Evolutionary conservation across 257 asterid species (phyloP), one percentile per base, ranked within the genome.

Genomic region (Solanum chiquidenum): DNA sequence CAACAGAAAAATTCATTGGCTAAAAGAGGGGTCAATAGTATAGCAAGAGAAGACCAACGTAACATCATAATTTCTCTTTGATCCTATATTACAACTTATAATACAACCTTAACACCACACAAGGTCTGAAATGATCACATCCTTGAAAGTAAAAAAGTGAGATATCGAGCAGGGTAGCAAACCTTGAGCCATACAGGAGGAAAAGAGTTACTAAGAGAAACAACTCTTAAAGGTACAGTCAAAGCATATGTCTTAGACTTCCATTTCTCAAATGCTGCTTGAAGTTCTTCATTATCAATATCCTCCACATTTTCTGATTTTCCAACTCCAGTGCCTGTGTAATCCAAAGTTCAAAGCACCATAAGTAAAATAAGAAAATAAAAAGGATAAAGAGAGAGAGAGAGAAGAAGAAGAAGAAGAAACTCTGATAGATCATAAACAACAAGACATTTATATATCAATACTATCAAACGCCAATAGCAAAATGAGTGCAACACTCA

Each of bases 181-280:
- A 97, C 99, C 95, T 92, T 92, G 87, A 95, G 64, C 99, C 99
- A 95, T 35, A 94, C 88, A 40, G 98, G 93, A 90, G 98, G 98
- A 14, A 95, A 38, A 20, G 99, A 97, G 89, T 94, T 95, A 89
- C 92, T 93, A 25, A 94, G 89, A 87, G 98, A 94, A 88, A 97
- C 98, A 25, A 97, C 79, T 90, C 95, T 91, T 40, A 97, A 87
- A 88, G 98, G 96, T 86, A 97, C 98, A 0, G 96, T 93, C 85
- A 95, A 89, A 16, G 98, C 96, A 64, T 91, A 95, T 23, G 97
- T 88, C 90, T 95, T 95, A 6, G 98, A 91, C 90, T 95, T 94
- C 97, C 97, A 97, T 44, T 88, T 91, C 69, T 95, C 98, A 89
- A 95, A 95, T 89, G 91, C 96, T n/a, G 90, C 95, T 85, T 90